A percentile compares a stretch with the other conserved stretches of the same genome.
phyloP scores from a whole-genome alignment of 495 filamentous ascomycete species.

The Talaromyces proteolyticus region DNA sequence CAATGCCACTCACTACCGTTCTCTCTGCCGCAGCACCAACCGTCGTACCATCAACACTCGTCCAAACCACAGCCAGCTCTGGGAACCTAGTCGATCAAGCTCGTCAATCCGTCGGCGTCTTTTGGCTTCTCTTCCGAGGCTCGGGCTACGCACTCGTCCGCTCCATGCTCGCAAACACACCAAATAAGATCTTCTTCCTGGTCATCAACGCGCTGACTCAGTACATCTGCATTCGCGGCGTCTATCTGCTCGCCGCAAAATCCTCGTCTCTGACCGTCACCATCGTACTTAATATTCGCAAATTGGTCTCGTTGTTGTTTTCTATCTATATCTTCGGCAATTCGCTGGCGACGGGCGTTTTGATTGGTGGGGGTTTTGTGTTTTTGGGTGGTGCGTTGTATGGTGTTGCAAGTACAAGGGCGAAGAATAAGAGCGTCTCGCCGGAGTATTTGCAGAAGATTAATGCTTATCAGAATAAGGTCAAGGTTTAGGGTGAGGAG shows the following conservation, averaged over 20 bases:
- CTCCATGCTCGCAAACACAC: slow-evolving; percentile 40
- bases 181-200: slow-evolving; percentile 67
- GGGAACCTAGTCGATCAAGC: slow-evolving; percentile 1
- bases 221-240: slow-evolving; percentile 89
- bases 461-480: neutral
- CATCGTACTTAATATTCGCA: slow-evolving; percentile 90
- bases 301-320: slow-evolving; percentile 82
- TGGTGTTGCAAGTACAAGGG: slow-evolving; percentile 61
- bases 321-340: slow-evolving; percentile 96
- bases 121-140: slow-evolving; percentile 4
- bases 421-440: slow-evolving; percentile 15
- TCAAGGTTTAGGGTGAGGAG: neutral
- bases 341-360: slow-evolving; percentile 61
- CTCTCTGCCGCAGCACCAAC: neutral
- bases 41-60: neutral
- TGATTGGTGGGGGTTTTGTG: slow-evolving; percentile 76
- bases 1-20: neutral
- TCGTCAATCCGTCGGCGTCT: neutral
- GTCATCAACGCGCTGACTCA: slow-evolving; percentile 83
- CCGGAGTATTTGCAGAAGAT: neutral
- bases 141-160: slow-evolving; percentile 4
- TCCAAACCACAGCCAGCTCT: neutral
- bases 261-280: slow-evolving; percentile 91
- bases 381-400: slow-evolving; percentile 87
- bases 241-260: slow-evolving; percentile 80